Evolutionary conservation across 75 land plant species (phyloP), one percentile per base, ranked within the genome.

Genomic region (Gnetum montanum): DNA sequence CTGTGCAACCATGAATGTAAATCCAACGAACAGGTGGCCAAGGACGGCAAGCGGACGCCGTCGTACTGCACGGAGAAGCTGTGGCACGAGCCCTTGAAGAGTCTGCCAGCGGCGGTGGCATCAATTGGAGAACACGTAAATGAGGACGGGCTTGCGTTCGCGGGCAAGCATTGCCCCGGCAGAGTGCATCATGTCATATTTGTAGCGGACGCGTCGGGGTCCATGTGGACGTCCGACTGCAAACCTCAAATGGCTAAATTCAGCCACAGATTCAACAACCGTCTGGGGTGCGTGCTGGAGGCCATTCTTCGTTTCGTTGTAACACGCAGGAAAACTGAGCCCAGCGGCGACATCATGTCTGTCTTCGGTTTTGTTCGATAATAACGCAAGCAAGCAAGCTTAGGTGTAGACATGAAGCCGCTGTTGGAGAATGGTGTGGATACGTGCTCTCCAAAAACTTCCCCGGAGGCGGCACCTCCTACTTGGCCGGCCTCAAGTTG

Each of bases 121-220:
- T 54, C 55, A 4, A 2, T 18, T 3, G 23, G 25, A 44, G 61
- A 61, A 8, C 58, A 57, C 50, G n/a, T 63, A 6, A 70, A 66
- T 38, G 54, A 64, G 12, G 75, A 72, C 57, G 75, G 75, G 10
- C 75, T 65, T 31, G 51, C 54, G 35, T 60, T 72, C 31, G 12
- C 29, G 3, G 65, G 69, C 29, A 34, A 61, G 43, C 75, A 72
- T 46, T 59, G 64, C 36, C 54, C 46, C 25, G 25, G 47, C 31
- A 44, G 46, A 3, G 36, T 65, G 5, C 41, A 56, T 48, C 62
- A 66, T 61, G 69, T 66, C 45, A 61, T 72, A 12, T 72, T 72
- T 47, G 49, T 72, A 16, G 61, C 66, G 6, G 75, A 72, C 23
- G 38, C 43, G 38, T 72, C 75, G 27, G 64, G 60, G 0, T 66